phyloP scores from a whole-genome alignment of 768 basidiomycete species.

The Mycena chlorophos region DNA sequence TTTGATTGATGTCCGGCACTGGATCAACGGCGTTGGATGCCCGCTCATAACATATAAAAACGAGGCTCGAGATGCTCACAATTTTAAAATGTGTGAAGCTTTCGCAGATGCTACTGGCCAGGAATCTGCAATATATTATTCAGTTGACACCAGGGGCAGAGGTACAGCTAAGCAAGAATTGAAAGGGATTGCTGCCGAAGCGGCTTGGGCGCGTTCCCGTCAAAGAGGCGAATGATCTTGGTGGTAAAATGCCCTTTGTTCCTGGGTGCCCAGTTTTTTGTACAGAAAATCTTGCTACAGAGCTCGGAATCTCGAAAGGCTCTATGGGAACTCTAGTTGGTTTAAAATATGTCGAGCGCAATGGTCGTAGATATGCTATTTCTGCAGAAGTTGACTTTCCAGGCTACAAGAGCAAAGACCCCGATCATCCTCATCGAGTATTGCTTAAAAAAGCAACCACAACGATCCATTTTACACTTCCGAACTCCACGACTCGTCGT shows the following conservation, averaged over 20 bases:
- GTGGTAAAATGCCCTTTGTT: constrained; percentile 10
- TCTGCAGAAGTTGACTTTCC: constrained; percentile 15
- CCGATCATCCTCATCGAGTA: constrained; percentile 7
- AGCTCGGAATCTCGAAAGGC: constrained; percentile 15
- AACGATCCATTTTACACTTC: constrained; percentile 8
- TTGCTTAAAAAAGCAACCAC: constrained; percentile 1
- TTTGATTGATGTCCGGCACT: constrained; percentile 1
- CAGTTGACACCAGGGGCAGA: constrained; percentile 6
- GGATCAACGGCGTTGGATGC: constrained; percentile 5
- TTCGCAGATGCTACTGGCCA: constrained; percentile 13
- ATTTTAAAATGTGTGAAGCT: constrained; percentile 9
- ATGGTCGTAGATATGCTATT: constrained; percentile 8
- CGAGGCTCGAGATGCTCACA: constrained; percentile 6
- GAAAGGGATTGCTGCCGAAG: constrained; percentile 7
- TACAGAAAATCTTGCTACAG: constrained; percentile 12
- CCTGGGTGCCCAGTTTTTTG: constrained; percentile 14
- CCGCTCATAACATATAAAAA: constrained; percentile 14
- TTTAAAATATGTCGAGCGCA: constrained; percentile 4
- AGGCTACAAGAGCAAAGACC: constrained; percentile 1
- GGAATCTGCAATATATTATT: constrained; percentile 4
- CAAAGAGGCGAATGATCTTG: constrained; percentile 12
- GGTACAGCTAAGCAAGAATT: neutral
- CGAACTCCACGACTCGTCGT: constrained; percentile 1
- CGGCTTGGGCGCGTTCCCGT: constrained; percentile 3
- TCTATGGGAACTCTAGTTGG: constrained; percentile 9